Percentiles rank a stretch among this genome's conserved stretches.
Conservation (phyloP, 805 yeast species). For the Myxozyma melibiosi region DNA sequence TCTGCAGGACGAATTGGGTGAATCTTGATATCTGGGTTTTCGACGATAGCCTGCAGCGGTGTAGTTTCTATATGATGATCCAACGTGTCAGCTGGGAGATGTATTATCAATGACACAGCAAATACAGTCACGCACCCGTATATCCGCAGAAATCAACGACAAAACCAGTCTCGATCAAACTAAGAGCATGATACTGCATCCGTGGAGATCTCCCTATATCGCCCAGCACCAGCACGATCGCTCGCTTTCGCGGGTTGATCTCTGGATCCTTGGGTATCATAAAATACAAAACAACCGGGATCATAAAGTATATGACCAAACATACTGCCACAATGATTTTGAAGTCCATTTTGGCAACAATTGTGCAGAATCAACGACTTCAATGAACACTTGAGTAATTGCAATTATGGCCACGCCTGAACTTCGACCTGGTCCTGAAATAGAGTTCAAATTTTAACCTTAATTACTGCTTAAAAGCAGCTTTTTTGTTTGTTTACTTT, state of each 20-base stretch:
- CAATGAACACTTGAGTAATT: too few relatives aligned
- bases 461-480: too few relatives aligned
- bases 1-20: slow-evolving; percentile 39
- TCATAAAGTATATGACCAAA: slow-evolving; percentile 22
- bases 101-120: not conserved
- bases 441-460: too few relatives aligned
- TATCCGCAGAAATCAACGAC: slow-evolving; percentile 87
- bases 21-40: slow-evolving; percentile 38
- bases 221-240: slow-evolving; percentile 82
- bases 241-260: slow-evolving; percentile 47
- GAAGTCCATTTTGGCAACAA: not conserved
- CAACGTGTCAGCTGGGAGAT: not conserved
- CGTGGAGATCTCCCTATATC: slow-evolving; percentile 95
- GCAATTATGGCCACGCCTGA: too few relatives aligned
- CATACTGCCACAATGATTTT: slow-evolving; percentile 12
- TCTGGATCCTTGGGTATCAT: slow-evolving; percentile 28
- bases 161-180: slow-evolving; percentile 69
- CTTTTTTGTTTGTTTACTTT: too few relatives aligned
- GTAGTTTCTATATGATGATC: slow-evolving; percentile 23
- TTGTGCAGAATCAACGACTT: too few relatives aligned
- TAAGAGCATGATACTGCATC: slow-evolving; percentile 85
- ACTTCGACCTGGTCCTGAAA: too few relatives aligned
- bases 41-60: slow-evolving; percentile 35
- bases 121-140: slow-evolving; percentile 34
- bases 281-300: slow-evolving; percentile 30